Conservation (phyloP, 1,284 basidiomycete genomes). For the Kalmanozyma brasiliensis region DNA sequence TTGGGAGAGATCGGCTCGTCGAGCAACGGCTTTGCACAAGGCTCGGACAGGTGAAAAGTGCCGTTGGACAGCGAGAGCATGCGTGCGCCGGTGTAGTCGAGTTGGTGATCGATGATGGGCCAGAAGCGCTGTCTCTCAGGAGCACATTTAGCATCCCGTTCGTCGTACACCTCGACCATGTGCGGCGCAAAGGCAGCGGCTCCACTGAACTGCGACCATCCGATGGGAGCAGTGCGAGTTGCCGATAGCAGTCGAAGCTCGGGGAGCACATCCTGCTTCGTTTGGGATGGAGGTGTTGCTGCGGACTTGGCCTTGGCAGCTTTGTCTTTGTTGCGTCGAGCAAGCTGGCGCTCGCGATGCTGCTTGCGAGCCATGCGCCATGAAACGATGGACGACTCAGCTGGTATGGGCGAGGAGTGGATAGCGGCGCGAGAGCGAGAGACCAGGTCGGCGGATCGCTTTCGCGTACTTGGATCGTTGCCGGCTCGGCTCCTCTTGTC, state of each 20-base stretch:
- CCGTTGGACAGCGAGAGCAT: constrained; percentile 37
- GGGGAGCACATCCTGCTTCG: constrained; percentile 15
- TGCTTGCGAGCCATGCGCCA: constrained; percentile 23
- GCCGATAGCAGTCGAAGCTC: constrained; percentile 50
- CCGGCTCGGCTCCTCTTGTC: constrained; percentile 14
- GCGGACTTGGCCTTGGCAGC: not conserved
- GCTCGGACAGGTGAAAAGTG: no score
- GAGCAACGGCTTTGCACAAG: not conserved
- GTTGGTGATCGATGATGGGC: constrained; percentile 42
- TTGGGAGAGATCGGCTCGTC: constrained; percentile 20
- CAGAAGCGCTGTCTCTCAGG: constrained; percentile 46
- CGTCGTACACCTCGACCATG: constrained; percentile 22
- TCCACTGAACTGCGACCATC: constrained; percentile 13
- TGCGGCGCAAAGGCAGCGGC: constrained; percentile 1
- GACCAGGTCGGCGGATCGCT: not conserved
- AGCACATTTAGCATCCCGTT: constrained; percentile 12
- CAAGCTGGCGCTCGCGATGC: constrained; percentile 4
- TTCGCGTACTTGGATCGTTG: not conserved
- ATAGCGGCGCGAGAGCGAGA: not conserved
- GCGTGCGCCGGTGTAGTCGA: constrained; percentile 43
- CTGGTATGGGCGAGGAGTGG: not conserved
- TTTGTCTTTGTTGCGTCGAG: not conserved
- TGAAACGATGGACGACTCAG: constrained; percentile 6
- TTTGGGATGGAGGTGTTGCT: not conserved
- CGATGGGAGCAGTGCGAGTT: constrained; percentile 43